A percentile compares a stretch with the other conserved stretches of the same genome.
These are phyloP conservation scores for Cephalotrichum gorgonifer DNA, from an alignment of 2,329 filamentous ascomycete species.

Conservation along the genomic window DNA sequence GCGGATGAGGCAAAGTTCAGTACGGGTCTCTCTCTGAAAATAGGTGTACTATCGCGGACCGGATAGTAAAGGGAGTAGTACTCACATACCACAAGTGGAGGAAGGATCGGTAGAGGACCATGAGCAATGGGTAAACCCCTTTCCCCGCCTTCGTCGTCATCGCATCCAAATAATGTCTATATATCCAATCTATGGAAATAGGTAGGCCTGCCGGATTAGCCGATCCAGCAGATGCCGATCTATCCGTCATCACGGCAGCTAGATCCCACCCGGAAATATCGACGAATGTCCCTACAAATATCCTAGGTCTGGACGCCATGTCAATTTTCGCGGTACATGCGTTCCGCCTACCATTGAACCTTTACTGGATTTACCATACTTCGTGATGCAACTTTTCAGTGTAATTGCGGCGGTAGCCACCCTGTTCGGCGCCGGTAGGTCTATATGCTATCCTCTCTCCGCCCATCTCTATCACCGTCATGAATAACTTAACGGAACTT, in stretches of 20 bases:
- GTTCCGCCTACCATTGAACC: background rate
- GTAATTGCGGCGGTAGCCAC: slow-evolving; percentile 1
- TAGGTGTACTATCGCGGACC: too few species aligned
- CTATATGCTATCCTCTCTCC: background rate
- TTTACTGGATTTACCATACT: background rate
- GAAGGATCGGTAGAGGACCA: too few species aligned
- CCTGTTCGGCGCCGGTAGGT: slow-evolving; percentile 1
- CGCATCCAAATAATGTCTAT: background rate
- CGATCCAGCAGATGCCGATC: background rate
- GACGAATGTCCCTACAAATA: background rate
- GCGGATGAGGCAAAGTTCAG: too few species aligned
- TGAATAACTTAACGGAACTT: background rate
- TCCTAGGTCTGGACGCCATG: background rate
- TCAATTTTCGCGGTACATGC: background rate
- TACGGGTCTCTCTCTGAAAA: too few species aligned
- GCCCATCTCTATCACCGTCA: background rate
- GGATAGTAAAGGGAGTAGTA: too few species aligned
- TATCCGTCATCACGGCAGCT: background rate
- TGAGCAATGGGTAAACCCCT: background rate
- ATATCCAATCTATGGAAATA: background rate
- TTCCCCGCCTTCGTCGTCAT: background rate
- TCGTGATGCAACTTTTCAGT: background rate
- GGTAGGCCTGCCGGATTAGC: background rate
- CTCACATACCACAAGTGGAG: too few species aligned
- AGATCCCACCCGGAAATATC: background rate